Conservation (phyloP, 306 rosid genomes). For the Trifolium dubium region DNA sequence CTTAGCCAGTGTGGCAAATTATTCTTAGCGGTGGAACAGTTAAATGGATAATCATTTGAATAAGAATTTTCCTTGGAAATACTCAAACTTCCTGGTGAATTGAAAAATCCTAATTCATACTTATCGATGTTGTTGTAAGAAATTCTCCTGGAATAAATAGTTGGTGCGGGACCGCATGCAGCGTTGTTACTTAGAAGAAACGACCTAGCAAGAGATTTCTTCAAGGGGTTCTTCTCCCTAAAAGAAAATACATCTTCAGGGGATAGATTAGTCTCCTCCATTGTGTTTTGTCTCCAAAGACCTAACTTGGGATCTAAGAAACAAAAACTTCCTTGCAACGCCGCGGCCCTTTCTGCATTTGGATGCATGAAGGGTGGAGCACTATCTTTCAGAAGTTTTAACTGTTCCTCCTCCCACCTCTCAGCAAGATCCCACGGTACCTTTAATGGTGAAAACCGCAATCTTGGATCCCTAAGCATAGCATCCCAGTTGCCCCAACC, state of each 20-base stretch:
- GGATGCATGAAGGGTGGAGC: slow-evolving; percentile 50
- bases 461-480: slow-evolving; percentile 67
- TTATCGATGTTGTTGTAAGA: slow-evolving; percentile 43
- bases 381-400: slow-evolving; percentile 51
- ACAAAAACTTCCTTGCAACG: slow-evolving; percentile 38
- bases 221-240: slow-evolving; percentile 44
- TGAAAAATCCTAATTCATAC: slow-evolving; percentile 42
- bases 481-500: slow-evolving; percentile 72
- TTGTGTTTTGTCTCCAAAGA: slow-evolving; percentile 42
- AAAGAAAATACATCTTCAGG: slow-evolving; percentile 49
- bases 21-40: slow-evolving; percentile 35
- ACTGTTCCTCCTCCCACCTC: slow-evolving; percentile 70
- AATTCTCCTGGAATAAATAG: slow-evolving; percentile 38
- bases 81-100: slow-evolving; percentile 42
- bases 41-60: slow-evolving; percentile 44
- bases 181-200: slow-evolving; percentile 31
- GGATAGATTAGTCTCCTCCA: slow-evolving; percentile 50
- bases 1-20: slow-evolving; percentile 70
- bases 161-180: slow-evolving; percentile 40
- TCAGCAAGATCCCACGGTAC: slow-evolving; percentile 64
- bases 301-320: slow-evolving; percentile 46
- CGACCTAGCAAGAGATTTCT: slow-evolving; percentile 43
- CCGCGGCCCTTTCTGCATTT: slow-evolving; percentile 35
- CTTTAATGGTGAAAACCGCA: slow-evolving; percentile 61
- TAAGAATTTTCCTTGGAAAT: slow-evolving; percentile 36